Conservation (phyloP, 805 yeast genomes). For the Candida coquimbonensis region DNA sequence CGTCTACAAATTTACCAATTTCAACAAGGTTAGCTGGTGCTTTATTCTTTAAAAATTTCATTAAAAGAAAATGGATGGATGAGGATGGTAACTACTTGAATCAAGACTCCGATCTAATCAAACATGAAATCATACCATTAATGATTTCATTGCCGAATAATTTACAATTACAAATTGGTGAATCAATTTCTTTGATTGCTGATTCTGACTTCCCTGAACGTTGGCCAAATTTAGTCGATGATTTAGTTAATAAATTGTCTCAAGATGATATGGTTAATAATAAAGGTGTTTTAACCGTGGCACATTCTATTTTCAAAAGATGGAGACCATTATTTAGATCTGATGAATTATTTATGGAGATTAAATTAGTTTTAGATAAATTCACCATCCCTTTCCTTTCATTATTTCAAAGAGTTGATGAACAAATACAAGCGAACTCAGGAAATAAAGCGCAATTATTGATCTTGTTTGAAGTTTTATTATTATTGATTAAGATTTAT, state of each 20-base stretch:
- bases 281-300: slow-evolving; percentile 82
- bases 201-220: slow-evolving; percentile 91
- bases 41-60: slow-evolving; percentile 79
- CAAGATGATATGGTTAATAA: slow-evolving; percentile 62
- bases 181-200: slow-evolving; percentile 86
- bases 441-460: slow-evolving; percentile 43
- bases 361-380: slow-evolving; percentile 76
- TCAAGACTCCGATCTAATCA: slow-evolving; percentile 64
- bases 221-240: slow-evolving; percentile 77
- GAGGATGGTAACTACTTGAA: slow-evolving; percentile 77
- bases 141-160: slow-evolving; percentile 79
- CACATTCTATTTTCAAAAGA: slow-evolving; percentile 91
- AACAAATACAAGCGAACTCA: slow-evolving; percentile 42
- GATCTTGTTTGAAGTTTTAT: slow-evolving; percentile 60
- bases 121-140: slow-evolving; percentile 70
- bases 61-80: slow-evolving; percentile 83
- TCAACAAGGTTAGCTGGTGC: slow-evolving; percentile 82
- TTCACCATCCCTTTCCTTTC: slow-evolving; percentile 74
- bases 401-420: slow-evolving; percentile 63
- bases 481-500: slow-evolving; percentile 71
- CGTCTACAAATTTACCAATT: slow-evolving; percentile 44
- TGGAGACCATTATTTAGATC: slow-evolving; percentile 95
- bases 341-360: slow-evolving; percentile 83
- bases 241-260: slow-evolving; percentile 60
- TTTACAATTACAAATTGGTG: slow-evolving; percentile 91